phyloP scores from a whole-genome alignment of 2,329 filamentous ascomycete genomes.

The Colletotrichum theobromicola region DNA sequence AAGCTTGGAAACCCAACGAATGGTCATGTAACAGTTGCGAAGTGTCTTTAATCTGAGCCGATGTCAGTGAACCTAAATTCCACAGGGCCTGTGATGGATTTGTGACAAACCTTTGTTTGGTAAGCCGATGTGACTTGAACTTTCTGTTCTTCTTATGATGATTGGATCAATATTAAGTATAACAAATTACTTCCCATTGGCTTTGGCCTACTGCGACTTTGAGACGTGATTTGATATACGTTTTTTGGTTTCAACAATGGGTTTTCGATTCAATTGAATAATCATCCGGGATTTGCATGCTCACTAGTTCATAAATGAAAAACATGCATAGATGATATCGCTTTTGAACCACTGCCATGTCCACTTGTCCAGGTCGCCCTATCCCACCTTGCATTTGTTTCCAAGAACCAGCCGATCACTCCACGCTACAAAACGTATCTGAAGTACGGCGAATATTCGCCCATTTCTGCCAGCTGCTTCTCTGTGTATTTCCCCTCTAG shows the following conservation, averaged over 20 bases:
- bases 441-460: background rate
- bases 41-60: background rate
- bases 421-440: background rate
- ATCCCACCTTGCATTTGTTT: background rate
- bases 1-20: background rate
- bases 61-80: background rate
- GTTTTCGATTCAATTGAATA: background rate
- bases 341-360: background rate
- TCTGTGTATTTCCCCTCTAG: background rate
- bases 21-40: background rate
- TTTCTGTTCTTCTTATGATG: too few species aligned
- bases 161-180: too few species aligned
- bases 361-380: background rate
- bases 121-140: too few species aligned
- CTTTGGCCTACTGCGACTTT: too few species aligned
- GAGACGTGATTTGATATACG: too few species aligned
- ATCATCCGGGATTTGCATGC: background rate
- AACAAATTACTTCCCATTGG: too few species aligned
- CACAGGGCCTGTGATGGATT: background rate
- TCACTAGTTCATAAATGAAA: background rate
- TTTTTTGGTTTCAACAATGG: background rate
- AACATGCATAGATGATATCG: background rate
- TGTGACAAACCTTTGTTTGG: too few species aligned
- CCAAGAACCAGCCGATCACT: background rate
- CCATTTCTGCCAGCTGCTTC: background rate